phyloP scores from a whole-genome alignment of 1,139 yeast genomes.

The Hyphopichia fennica region DNA sequence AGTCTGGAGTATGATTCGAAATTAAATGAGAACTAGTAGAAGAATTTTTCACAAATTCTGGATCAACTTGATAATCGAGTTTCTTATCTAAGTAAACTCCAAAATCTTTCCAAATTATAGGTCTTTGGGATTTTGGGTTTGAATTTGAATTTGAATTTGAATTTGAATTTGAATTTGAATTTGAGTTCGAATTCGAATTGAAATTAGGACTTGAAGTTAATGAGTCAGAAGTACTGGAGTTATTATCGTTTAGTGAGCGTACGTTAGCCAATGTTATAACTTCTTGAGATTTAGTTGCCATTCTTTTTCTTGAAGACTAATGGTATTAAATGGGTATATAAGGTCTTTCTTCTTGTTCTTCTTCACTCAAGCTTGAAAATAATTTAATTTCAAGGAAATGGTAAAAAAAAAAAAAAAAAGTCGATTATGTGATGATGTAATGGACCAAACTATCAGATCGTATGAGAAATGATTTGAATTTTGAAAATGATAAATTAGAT shows the following conservation, averaged over 20 bases:
- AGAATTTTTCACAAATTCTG: conserved; percentile 13
- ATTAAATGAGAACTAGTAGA: conserved; percentile 10
- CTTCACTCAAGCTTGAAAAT: no score
- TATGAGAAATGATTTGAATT: no score
- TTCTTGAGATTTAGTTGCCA: conserved; percentile 33
- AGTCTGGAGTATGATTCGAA: conserved; percentile 25
- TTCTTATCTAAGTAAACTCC: conserved; percentile 58
- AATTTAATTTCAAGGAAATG: no score
- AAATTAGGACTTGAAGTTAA: not conserved
- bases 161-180: conserved; percentile 9
- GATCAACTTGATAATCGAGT: conserved; percentile 27
- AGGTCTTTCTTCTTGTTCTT: not conserved
- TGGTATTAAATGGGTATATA: not conserved
- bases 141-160: conserved; percentile 8
- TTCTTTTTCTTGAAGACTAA: conserved; percentile 10
- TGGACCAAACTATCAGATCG: no score
- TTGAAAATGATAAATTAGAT: no score
- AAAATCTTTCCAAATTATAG: conserved; percentile 58
- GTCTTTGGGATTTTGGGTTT: conserved; percentile 15
- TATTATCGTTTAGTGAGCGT: conserved; percentile 17
- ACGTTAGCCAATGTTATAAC: conserved; percentile 29
- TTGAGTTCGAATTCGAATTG: conserved; percentile 2
- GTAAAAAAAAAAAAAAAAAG: no score
- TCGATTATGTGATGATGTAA: no score
- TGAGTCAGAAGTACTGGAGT: not conserved